Evolutionary conservation across 2,329 filamentous ascomycete species (phyloP).

Genomic region (Epichloe sylvatica): DNA sequence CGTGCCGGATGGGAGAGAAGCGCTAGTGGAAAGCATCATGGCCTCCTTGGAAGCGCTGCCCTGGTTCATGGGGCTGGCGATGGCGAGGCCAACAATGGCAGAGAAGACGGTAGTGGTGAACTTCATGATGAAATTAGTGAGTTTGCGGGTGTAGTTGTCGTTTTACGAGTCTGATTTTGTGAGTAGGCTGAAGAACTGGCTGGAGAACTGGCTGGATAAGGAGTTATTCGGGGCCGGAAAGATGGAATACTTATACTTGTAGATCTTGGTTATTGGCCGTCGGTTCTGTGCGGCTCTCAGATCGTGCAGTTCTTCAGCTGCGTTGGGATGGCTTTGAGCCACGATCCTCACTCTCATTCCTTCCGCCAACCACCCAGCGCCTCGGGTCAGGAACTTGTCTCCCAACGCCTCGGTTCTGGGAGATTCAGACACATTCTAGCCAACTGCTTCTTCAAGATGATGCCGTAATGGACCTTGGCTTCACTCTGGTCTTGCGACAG

Average conservation of each 20-base stretch:
- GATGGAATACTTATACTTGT: background rate
- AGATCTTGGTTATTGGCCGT: background rate
- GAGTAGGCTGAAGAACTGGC: background rate
- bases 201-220: background rate
- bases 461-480: too few species aligned
- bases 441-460: too few species aligned
- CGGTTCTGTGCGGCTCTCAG: background rate
- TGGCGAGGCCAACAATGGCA: background rate
- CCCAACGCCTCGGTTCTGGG: too few species aligned
- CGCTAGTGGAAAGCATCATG: background rate
- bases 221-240: background rate
- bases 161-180: background rate
- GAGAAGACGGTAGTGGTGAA: background rate
- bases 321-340: background rate
- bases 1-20: background rate
- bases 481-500: too few species aligned
- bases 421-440: too few species aligned
- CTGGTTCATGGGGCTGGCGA: background rate
- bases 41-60: background rate
- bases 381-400: too few species aligned
- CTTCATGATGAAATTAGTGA: background rate
- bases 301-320: background rate
- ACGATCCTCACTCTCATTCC: background rate
- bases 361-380: background rate
- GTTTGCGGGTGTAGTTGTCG: background rate